Conservation (phyloP, 805 yeast species). For the Zygoascus ofunaensis region DNA sequence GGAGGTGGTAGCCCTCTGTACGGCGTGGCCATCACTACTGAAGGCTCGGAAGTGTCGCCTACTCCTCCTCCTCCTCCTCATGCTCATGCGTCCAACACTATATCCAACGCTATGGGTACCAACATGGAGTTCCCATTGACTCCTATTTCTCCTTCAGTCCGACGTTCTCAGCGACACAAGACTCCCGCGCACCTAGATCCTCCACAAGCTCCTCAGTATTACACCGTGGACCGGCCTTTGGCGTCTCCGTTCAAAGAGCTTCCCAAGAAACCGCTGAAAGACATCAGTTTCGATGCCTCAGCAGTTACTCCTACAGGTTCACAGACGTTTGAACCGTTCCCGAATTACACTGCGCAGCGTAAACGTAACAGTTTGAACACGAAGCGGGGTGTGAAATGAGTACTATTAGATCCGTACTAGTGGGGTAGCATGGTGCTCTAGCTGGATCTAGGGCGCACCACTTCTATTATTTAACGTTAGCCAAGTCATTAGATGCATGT, state of each 20-base stretch:
- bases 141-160: not conserved
- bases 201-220: not conserved
- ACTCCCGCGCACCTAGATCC: not conserved
- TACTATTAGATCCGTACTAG: too few species aligned
- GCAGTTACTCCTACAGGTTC: not conserved
- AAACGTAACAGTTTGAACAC: constrained; percentile 45
- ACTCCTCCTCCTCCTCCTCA: not conserved
- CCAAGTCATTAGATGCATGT: too few species aligned
- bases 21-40: not conserved
- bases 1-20: not conserved
- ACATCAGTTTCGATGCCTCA: not conserved
- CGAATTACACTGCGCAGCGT: constrained; percentile 41
- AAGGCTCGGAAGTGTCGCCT: not conserved
- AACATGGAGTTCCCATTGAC: not conserved
- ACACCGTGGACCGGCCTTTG: constrained; percentile 13
- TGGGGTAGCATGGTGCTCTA: too few species aligned
- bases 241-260: constrained; percentile 26
- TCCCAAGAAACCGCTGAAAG: not conserved
- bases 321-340: constrained; percentile 7
- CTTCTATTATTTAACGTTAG: too few species aligned
- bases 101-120: too few species aligned
- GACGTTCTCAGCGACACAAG: constrained; percentile 5
- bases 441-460: not conserved
- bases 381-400: constrained; percentile 32
- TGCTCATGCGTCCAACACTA: too few species aligned